These are phyloP conservation scores for Colletotrichum cuscutae DNA, from an alignment of 2,329 filamentous ascomycete species.

Conservation along the genomic window DNA sequence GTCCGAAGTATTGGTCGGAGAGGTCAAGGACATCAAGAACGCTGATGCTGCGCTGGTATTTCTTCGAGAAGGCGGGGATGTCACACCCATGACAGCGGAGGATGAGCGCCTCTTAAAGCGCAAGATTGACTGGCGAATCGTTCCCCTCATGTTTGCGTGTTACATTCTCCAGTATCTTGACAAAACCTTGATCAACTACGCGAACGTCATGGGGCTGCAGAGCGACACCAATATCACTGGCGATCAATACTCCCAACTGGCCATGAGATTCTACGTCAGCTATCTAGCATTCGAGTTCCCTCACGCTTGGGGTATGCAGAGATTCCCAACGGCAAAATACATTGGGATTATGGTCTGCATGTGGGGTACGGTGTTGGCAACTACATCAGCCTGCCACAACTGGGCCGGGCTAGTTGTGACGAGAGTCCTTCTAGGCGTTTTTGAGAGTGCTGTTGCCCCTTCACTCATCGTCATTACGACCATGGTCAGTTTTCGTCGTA, in stretches of 20 bases:
- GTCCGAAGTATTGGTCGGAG: constrained; percentile 14
- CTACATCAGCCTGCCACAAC: constrained; percentile 37
- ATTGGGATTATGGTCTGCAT: constrained; percentile 46
- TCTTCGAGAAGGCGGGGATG: constrained; percentile 3
- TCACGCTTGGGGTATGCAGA: constrained; percentile 66
- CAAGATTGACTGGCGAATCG: constrained; percentile 36
- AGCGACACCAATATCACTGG: constrained; percentile 61
- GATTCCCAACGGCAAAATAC: constrained; percentile 39
- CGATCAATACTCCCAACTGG: constrained; percentile 66
- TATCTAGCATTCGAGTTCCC: constrained; percentile 70
- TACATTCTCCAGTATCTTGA: constrained; percentile 31
- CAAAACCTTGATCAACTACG: constrained; percentile 48
- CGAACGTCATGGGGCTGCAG: constrained; percentile 64
- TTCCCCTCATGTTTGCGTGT: constrained; percentile 36
- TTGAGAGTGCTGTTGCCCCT: constrained; percentile 48
- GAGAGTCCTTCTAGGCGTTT: constrained; percentile 38
- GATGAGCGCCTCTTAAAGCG: constrained; percentile 25
- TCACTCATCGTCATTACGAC: constrained; percentile 58
- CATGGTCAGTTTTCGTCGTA: constrained; percentile 38
- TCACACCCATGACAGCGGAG: not conserved
- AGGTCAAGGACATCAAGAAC: constrained; percentile 13
- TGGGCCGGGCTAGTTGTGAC: constrained; percentile 35
- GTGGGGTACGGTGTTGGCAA: constrained; percentile 54
- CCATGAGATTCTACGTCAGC: constrained; percentile 67
- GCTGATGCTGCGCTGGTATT: constrained; percentile 22